phyloP scores from a whole-genome alignment of 1,284 basidiomycete genomes.

The Moesziomyces parantarcticus region DNA sequence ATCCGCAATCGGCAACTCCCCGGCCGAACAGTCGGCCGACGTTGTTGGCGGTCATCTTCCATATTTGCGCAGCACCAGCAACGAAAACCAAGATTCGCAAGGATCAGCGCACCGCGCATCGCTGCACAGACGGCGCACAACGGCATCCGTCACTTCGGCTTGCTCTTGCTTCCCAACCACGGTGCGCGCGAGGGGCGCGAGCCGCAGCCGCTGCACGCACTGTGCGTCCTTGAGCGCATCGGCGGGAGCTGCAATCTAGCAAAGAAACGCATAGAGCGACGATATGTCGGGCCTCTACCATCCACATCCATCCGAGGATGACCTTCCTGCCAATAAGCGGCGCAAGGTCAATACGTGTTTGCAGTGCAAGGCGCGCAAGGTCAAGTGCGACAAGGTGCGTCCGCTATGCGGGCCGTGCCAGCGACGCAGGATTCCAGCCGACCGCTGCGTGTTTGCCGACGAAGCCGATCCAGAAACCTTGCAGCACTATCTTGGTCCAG shows the following conservation, averaged over 20 bases:
- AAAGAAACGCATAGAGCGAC: not conserved
- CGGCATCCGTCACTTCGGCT: not conserved
- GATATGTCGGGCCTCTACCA: conserved; percentile 34
- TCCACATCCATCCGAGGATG: conserved; percentile 38
- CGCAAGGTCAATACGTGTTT: conserved; percentile 65
- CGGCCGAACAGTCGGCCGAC: conserved; percentile 26
- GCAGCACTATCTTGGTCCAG: conserved; percentile 41
- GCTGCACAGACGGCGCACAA: no score
- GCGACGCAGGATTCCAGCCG: conserved; percentile 56
- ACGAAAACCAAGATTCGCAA: not conserved
- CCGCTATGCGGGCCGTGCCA: conserved; percentile 63
- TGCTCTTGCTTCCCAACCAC: conserved; percentile 1
- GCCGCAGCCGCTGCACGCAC: no score
- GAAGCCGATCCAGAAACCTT: conserved; percentile 48
- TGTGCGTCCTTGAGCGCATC: no score
- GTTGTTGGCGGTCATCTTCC: conserved; percentile 4
- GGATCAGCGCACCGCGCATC: no score
- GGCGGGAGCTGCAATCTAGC: no score
- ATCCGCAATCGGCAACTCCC: conserved; percentile 3
- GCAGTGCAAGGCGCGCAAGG: conserved; percentile 62
- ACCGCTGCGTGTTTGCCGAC: conserved; percentile 58
- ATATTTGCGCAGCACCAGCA: conserved; percentile 3
- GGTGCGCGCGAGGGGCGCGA: no score
- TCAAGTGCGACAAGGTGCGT: conserved; percentile 62
- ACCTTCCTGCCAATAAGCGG: conserved; percentile 44